Evolutionary conservation across 2,329 filamentous ascomycete species (phyloP).

Genomic region (Penicillium griseofulvum): DNA sequence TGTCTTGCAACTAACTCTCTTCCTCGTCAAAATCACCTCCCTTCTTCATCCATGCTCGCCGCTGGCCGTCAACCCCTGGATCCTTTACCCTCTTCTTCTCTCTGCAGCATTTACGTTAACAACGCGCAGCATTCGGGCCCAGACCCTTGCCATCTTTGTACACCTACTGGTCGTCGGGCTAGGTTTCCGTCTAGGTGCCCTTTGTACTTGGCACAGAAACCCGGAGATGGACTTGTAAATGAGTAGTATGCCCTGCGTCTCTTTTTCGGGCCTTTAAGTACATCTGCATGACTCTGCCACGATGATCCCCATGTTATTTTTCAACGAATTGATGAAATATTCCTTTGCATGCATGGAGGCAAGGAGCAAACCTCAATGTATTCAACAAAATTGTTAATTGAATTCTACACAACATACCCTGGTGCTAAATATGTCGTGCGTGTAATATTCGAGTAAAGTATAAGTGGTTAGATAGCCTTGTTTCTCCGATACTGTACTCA

Average conservation of each 20-base stretch:
- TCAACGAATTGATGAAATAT: not conserved
- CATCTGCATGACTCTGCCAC: not conserved
- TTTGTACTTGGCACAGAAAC: slow-evolving; percentile 32
- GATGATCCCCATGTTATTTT: not conserved
- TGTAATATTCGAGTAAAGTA: not conserved
- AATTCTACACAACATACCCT: not conserved
- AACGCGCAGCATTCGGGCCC: slow-evolving; percentile 35
- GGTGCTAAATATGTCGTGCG: not conserved
- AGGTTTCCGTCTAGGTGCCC: slow-evolving; percentile 36
- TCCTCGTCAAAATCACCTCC: slow-evolving; percentile 66
- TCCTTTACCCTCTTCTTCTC: slow-evolving; percentile 65
- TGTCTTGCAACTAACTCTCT: slow-evolving; percentile 58
- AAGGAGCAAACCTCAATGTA: not conserved
- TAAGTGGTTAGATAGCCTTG: not conserved
- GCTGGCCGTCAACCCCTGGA: slow-evolving; percentile 61
- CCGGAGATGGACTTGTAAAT: not conserved
- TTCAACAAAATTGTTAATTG: not conserved
- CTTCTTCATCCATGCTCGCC: slow-evolving; percentile 70
- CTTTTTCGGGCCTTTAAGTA: not conserved
- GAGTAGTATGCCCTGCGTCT: not conserved
- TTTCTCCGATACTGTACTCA: not conserved
- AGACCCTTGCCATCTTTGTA: slow-evolving; percentile 43
- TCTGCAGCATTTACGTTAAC: slow-evolving; percentile 65
- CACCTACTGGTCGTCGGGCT: slow-evolving; percentile 49
- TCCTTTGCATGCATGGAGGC: not conserved